Evolutionary conservation across 495 filamentous ascomycete species (phyloP), one percentile per base, ranked within the genome.

Genomic region (Penicillium mononematosum): DNA sequence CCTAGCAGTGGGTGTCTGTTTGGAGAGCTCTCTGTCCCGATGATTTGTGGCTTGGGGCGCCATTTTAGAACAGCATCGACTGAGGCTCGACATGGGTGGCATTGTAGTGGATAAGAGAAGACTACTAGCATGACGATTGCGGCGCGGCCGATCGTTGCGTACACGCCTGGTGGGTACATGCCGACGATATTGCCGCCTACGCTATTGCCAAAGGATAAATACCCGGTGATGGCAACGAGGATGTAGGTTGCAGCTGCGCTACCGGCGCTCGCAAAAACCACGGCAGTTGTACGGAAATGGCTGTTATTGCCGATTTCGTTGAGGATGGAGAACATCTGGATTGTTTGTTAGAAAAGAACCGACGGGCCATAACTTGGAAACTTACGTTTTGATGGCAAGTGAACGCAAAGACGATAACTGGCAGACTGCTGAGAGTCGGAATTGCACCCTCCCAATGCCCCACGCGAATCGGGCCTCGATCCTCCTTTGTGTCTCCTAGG

Each of bases 321-420:
- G 31, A 98, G 74, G 58, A 98, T 93, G 1, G 95, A 96, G 67
- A 98, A 98, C 94, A 98, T 98, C 92, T 96, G 62, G 12, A 4
- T 34, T 12, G 45, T 16, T 29, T n/a, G 56, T 68, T 63, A 61
- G 50, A 14, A 47, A 41, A 20, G 27, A 4, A 27, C 11, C 24
- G 25, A 32, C 22, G 2, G 25, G 24, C n/a, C 36, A n/a, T 6
- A 17, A 39, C n/a, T 31, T 2, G 5, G 7, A 39, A 46, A 60
- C 83, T 58, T 76, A 96, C 91, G 65, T 98, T 98, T 63, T 98
- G 94, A 72, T 98, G 94, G 67, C 95, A 98, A 5, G 94, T 98
- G 72, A 97, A 98, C 19, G 94, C 94, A 75, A 98, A 98, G 9
- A 98, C 90, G 55, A 97, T 90, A 42, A 98, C 90, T 0, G 94